Evolutionary conservation across 2,329 filamentous ascomycete genomes (phyloP).

Genomic region (Aspergillus udagawae): DNA sequence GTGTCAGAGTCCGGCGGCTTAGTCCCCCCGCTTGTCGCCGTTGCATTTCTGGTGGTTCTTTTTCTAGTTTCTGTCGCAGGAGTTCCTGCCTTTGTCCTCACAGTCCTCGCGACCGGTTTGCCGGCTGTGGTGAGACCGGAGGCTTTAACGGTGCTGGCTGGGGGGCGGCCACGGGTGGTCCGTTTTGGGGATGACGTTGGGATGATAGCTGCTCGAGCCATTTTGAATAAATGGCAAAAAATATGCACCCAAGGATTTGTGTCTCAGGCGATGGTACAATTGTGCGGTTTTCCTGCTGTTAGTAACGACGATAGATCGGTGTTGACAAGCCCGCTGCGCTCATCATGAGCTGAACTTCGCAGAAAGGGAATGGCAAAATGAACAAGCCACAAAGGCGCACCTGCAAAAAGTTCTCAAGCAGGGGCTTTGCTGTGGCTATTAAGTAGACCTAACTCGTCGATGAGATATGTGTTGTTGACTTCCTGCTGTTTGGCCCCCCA

Average conservation of each 20-base stretch:
- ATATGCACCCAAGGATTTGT: background rate
- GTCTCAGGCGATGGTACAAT: background rate
- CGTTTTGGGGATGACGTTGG: slow-evolving; percentile 19
- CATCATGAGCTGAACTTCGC: slow-evolving; percentile 1
- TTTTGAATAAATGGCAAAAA: slow-evolving; percentile 1
- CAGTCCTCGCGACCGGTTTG: slow-evolving; percentile 9
- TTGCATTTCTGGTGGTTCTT: slow-evolving; percentile 5
- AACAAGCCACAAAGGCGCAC: background rate
- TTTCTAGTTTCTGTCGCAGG: slow-evolving; percentile 12
- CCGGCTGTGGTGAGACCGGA: slow-evolving; percentile 5
- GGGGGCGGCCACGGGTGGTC: slow-evolving; percentile 16
- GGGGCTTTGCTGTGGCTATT: background rate
- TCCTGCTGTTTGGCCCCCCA: slow-evolving; percentile 4
- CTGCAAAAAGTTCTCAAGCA: background rate
- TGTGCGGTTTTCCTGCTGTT: background rate
- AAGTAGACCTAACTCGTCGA: background rate
- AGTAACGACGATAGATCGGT: background rate
- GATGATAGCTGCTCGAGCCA: slow-evolving; percentile 25
- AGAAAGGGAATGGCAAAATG: background rate
- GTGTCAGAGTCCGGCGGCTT: slow-evolving; percentile 9
- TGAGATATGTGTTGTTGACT: slow-evolving; percentile 1
- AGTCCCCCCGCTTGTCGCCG: background rate
- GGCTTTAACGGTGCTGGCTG: slow-evolving; percentile 7
- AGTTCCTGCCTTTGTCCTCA: slow-evolving; percentile 8
- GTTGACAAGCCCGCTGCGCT: background rate